A percentile compares a stretch with the other conserved stretches of the same genome.
These are phyloP conservation scores for Vigna reflexopilosa DNA, from an alignment of 306 rosid species.

Conservation along the genomic window DNA sequence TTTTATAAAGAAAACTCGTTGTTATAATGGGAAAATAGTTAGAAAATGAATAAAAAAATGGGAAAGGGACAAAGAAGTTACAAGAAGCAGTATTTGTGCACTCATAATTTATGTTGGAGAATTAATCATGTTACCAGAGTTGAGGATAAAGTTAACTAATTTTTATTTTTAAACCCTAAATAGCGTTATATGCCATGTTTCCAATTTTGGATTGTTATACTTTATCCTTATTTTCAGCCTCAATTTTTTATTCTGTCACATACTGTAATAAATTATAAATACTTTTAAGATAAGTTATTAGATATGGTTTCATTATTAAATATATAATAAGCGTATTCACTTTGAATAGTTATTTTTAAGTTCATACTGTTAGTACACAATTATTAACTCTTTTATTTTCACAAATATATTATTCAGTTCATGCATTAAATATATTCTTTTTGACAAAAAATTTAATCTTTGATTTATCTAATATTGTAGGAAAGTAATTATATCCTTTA, in stretches of 20 bases:
- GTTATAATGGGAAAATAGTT: not conserved
- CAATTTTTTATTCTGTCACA: not conserved
- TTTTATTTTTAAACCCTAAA: not conserved
- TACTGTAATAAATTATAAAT: too few species aligned
- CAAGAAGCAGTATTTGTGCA: not conserved
- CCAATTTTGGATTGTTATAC: conserved; percentile 24
- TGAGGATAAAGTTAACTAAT: not conserved
- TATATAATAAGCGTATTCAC: too few species aligned
- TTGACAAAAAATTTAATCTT: too few species aligned
- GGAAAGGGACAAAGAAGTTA: not conserved
- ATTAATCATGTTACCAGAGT: not conserved
- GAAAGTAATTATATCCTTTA: too few species aligned
- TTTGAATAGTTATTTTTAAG: too few species aligned
- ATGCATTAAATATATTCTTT: too few species aligned
- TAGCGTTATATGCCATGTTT: conserved; percentile 1
- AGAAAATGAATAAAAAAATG: not conserved
- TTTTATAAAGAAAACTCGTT: not conserved
- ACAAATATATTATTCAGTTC: too few species aligned
- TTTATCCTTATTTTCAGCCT: conserved; percentile 18
- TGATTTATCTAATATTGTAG: too few species aligned
- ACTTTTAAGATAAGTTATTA: too few species aligned
- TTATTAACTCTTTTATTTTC: too few species aligned
- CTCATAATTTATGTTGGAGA: not conserved
- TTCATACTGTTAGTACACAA: too few species aligned
- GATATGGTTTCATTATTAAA: too few species aligned